Evolutionary conservation across 2,329 filamentous ascomycete genomes (phyloP), one percentile per base, ranked within the genome.

Genomic region (Colletotrichum sansevieriae): DNA sequence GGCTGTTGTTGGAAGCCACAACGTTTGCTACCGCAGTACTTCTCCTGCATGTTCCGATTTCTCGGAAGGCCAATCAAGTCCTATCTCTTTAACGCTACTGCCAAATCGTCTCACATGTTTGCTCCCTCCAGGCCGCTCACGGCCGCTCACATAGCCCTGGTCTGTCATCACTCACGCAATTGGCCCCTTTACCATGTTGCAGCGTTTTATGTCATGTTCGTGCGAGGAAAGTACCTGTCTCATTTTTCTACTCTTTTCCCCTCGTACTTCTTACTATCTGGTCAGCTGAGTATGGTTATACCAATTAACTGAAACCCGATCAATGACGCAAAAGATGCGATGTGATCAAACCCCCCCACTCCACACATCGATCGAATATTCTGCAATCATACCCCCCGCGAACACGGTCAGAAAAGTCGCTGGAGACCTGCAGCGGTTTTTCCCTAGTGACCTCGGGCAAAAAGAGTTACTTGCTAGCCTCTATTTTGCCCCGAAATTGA

Each of bases 61-160:
- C 63, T 62, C 37, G 56, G 49, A 62, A 25, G 4, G 29, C 66
- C 63, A 67, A 70, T 67, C 8, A 67, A 11, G 12, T 20, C 8
- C 35, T 29, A 29, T 20, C 9, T 46, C 13, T 20, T 15, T 2
- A 37, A 49, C n/a, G 29, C 33, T 9, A 18, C 22, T 18, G 33
- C 15, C 8, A 9, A 39, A 18, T 12, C 22, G 41, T 41, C 9
- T n/a, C 25, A 11, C 9, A n/a, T 58, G 60, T 68, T 68, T 68
- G 65, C 33, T 35, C 39, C 39, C 41, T n/a, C 5, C 25, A 35
- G 6, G 5, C 9, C 37, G 37, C 57, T 41, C 37, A 43, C 41
- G 6, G 5, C 9, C 37, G 37, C 57, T 41, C 37, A 43, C 41
- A 41, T 54, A 57, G 47, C 33, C 37, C 33, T 15, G 6, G 4